Conservation (phyloP, 2,329 filamentous ascomycete genomes). For the Colletotrichum echinochloae region DNA sequence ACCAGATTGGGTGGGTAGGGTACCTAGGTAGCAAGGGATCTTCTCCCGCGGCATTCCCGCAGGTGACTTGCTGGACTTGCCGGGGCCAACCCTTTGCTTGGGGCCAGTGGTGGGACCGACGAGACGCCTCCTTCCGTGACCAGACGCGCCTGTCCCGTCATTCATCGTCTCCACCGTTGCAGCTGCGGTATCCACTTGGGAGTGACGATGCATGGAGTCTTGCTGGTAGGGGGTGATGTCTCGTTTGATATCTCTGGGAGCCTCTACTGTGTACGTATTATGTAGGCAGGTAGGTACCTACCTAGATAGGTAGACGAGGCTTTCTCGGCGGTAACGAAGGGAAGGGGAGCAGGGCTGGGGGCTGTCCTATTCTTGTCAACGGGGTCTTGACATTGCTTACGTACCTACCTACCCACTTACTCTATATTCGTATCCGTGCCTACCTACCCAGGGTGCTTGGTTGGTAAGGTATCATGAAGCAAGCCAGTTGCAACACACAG, state of each 20-base stretch:
- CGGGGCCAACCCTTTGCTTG: conserved; percentile 19
- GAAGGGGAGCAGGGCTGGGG: too few relatives aligned
- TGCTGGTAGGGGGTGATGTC: background rate
- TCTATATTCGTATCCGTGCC: too few relatives aligned
- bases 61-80: conserved; percentile 1
- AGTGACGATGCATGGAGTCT: background rate
- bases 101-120: conserved; percentile 32
- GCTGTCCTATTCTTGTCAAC: background rate
- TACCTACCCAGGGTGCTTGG: too few relatives aligned
- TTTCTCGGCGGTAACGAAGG: background rate
- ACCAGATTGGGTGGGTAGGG: background rate
- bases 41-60: conserved; percentile 31
- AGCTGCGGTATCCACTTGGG: background rate
- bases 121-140: conserved; percentile 29
- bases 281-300: too few relatives aligned
- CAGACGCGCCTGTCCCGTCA: conserved; percentile 18
- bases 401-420: too few relatives aligned
- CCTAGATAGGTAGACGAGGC: too few relatives aligned
- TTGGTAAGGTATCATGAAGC: background rate
- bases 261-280: background rate
- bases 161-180: conserved; percentile 16
- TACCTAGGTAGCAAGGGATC: too few relatives aligned
- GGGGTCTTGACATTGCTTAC: background rate
- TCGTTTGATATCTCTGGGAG: background rate
- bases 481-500: background rate